Conservation (phyloP, 75 land plant genomes). For the Cunninghamia lanceolata region DNA sequence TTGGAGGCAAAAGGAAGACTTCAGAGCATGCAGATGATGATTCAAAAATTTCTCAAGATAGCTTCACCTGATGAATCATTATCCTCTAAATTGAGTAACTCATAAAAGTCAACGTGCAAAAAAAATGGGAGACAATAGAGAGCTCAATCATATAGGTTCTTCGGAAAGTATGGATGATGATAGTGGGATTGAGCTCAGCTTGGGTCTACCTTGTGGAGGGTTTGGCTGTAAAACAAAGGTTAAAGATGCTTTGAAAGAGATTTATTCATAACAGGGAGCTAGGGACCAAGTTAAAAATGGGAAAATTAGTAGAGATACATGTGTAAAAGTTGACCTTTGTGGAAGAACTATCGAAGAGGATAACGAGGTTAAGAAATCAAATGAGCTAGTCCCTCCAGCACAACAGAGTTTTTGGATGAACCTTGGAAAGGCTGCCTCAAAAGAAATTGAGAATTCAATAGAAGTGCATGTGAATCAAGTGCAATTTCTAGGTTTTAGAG, state of each 20-base stretch:
- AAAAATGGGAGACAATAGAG: slow-evolving; percentile 8
- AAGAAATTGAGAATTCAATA: slow-evolving; percentile 15
- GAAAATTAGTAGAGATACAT: slow-evolving; percentile 16
- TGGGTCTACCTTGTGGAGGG: slow-evolving; percentile 59
- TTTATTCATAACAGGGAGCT: slow-evolving; percentile 28
- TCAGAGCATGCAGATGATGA: slow-evolving; percentile 22
- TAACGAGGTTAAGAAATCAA: slow-evolving; percentile 13
- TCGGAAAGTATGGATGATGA: slow-evolving; percentile 54
- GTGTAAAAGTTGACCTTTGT: slow-evolving; percentile 26
- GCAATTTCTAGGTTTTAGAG: slow-evolving; percentile 8
- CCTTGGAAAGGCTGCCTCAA: slow-evolving; percentile 14
- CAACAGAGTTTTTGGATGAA: slow-evolving; percentile 36
- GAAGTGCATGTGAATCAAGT: slow-evolving; percentile 12
- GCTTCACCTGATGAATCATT: neutral
- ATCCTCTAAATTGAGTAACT: neutral
- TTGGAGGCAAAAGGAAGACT: slow-evolving; percentile 12
- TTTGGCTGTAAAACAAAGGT: slow-evolving; percentile 36
- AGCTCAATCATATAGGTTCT: neutral
- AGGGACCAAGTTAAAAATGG: slow-evolving; percentile 12
- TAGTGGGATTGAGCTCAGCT: slow-evolving; percentile 62
- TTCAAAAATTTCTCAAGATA: slow-evolving; percentile 15
- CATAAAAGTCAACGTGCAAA: neutral
- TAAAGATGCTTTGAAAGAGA: slow-evolving; percentile 25
- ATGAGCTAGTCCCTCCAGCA: slow-evolving; percentile 9
- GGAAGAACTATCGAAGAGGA: slow-evolving; percentile 21